Evolutionary conservation across 1,139 yeast species (phyloP), one percentile per base, ranked within the genome.

Genomic region (Scheffersomyces quercinus): DNA sequence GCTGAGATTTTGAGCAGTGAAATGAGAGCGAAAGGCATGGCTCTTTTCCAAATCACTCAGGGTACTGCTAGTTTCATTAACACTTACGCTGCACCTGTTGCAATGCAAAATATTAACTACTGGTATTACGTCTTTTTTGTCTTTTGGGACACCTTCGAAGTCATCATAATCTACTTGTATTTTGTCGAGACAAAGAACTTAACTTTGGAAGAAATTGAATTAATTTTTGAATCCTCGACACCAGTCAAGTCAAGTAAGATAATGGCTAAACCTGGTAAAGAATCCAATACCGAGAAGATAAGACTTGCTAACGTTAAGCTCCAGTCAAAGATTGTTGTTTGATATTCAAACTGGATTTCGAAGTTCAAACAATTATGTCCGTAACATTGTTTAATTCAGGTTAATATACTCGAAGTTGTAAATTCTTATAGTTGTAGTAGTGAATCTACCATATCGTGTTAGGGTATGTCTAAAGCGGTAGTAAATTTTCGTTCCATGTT

Each of bases 161-260:
- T 51, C 10, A 13, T 30, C 2, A 37, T 62, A 10, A 54, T 62
- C 36, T 62, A 56, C 50, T 60, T 62, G 50, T 52, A 54, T 53
- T 63, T 60, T 46, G 58, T 61, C 11, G 68, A 62, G 42, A 63
- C 68, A 10, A 58, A 58, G 36, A 59, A 60, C 5, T 55, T 56
- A 48, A 49, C 58, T 4, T 54, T 63, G 49, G 67, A 63, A 50
- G 68, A 62, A 39, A 52, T 62, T 39, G 67, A 61, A 41, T 48
- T 50, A 31, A 55, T 60, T 26, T 62, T 61, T 37, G 36, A 26
- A 32, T n/a, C 33, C 11, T 9, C 39, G n/a, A 36, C 28, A 1
- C 33, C 33, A 13, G 33, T 30, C 14, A 30, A 30, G 3, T 13
- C 33, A 4, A 30, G 33, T 30, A 13, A 13, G 33, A 30, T 30